Conservation (phyloP, 305 asterid genomes). For the Solanum hybrid region DNA sequence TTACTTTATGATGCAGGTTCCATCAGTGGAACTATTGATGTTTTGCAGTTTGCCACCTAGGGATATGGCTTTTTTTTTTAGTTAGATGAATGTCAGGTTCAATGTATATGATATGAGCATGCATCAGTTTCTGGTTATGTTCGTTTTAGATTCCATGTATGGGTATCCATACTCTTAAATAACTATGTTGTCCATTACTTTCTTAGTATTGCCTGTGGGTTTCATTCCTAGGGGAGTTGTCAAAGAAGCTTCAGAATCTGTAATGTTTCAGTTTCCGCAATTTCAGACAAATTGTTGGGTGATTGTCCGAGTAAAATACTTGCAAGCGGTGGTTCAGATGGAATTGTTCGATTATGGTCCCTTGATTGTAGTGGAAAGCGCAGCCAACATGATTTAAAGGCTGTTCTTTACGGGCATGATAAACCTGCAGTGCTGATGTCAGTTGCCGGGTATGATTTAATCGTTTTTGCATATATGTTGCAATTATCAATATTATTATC, state of each 20-base stretch:
- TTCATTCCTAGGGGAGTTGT: conserved; percentile 43
- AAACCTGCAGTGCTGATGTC: conserved; percentile 57
- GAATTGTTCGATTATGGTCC: conserved; percentile 84
- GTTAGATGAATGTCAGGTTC: background rate
- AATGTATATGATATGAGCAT: background rate
- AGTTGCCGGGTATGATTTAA: conserved; percentile 52
- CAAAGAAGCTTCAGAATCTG: conserved; percentile 69
- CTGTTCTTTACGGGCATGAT: conserved; percentile 75
- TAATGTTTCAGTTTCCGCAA: conserved; percentile 50
- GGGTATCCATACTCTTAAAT: background rate
- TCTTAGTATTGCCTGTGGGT: background rate
- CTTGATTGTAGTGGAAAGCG: conserved; percentile 54
- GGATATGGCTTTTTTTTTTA: background rate
- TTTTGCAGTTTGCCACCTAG: background rate
- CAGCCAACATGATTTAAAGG: conserved; percentile 54
- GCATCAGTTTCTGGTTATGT: conserved; percentile 1
- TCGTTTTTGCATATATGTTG: background rate
- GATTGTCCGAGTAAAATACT: conserved; percentile 38
- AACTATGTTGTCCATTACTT: background rate
- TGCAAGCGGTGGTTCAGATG: conserved; percentile 86
- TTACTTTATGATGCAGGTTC: background rate
- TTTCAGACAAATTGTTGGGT: conserved; percentile 69
- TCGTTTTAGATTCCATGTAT: background rate
- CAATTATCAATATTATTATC: background rate
- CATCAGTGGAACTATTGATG: background rate